These are phyloP conservation scores for Juglanconis sp. DNA, from an alignment of 2,329 filamentous ascomycete species.

Conservation along the genomic window DNA sequence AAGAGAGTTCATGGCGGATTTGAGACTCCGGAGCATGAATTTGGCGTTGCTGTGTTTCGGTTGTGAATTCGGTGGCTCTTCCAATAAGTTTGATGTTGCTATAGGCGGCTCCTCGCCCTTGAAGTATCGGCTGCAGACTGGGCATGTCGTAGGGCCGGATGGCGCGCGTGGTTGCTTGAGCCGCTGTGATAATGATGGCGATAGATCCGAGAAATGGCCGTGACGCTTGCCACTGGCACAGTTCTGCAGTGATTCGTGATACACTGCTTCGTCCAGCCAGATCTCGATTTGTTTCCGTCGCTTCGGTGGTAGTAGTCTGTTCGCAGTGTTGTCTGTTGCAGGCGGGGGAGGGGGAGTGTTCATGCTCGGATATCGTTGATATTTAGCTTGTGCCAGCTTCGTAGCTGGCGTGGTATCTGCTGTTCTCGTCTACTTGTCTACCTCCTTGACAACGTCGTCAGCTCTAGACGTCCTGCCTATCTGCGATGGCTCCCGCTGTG, in stretches of 20 bases:
- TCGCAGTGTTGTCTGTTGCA: neutral
- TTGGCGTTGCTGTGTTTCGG: neutral
- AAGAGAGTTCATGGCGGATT: neutral
- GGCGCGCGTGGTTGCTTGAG: neutral
- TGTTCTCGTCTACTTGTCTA: too few species aligned
- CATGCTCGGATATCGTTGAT: neutral
- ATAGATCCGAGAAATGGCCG: constrained; percentile 3
- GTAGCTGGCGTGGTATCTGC: too few species aligned
- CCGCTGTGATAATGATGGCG: neutral
- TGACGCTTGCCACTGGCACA: constrained; percentile 1
- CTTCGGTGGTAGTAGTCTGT: constrained; percentile 5
- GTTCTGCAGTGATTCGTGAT: neutral
- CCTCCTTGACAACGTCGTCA: neutral
- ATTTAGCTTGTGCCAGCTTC: too few species aligned
- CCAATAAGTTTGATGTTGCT: neutral
- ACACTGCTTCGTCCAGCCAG: constrained; percentile 9
- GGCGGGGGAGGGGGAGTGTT: neutral
- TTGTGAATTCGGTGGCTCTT: neutral
- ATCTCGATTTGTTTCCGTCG: constrained; percentile 12
- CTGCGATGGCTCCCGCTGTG: neutral
- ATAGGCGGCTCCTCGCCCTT: neutral
- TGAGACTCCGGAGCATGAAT: constrained; percentile 6
- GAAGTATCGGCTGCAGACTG: constrained; percentile 8
- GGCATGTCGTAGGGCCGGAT: neutral
- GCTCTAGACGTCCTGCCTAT: neutral